Evolutionary conservation across 192 early-diverging fungal species (phyloP).

Genomic region (Mortierella alpina): DNA sequence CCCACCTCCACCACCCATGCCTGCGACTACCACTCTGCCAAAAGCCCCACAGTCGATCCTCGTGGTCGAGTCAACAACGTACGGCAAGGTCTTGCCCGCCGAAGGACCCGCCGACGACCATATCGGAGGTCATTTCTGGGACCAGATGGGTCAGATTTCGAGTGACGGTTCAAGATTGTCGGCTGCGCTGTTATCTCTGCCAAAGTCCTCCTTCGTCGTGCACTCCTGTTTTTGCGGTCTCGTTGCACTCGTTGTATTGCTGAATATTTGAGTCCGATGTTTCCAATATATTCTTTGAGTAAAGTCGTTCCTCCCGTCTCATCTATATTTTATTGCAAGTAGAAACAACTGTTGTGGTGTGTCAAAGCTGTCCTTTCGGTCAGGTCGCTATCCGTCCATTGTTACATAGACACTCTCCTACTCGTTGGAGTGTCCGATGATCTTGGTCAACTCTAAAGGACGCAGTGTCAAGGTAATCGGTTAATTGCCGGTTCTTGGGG

Average conservation of each 20-base stretch:
- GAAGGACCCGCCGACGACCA: slow-evolving; percentile 28
- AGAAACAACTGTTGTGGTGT: no score
- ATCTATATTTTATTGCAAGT: no score
- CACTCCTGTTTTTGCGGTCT: no score
- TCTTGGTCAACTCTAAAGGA: slow-evolving; percentile 46
- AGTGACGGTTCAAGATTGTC: neutral
- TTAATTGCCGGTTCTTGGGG: no score
- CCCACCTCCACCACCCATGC: neutral
- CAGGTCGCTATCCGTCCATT: no score
- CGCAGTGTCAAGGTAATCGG: neutral
- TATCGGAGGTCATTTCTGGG: slow-evolving; percentile 41
- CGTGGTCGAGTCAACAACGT: slow-evolving; percentile 24
- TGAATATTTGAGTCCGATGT: no score
- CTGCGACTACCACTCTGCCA: slow-evolving; percentile 6
- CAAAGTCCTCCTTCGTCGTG: neutral
- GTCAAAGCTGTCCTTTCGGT: no score
- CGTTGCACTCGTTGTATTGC: no score
- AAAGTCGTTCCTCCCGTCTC: no score
- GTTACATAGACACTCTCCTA: no score
- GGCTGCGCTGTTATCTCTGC: neutral
- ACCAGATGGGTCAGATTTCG: slow-evolving; percentile 5
- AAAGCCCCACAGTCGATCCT: slow-evolving; percentile 41
- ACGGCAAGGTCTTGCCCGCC: slow-evolving; percentile 39
- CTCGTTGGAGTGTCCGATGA: slow-evolving; percentile 52
- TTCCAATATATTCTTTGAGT: no score